Evolutionary conservation across 2,329 filamentous ascomycete genomes (phyloP), one percentile per base, ranked within the genome.

Genomic region (Neospermospora avenae): DNA sequence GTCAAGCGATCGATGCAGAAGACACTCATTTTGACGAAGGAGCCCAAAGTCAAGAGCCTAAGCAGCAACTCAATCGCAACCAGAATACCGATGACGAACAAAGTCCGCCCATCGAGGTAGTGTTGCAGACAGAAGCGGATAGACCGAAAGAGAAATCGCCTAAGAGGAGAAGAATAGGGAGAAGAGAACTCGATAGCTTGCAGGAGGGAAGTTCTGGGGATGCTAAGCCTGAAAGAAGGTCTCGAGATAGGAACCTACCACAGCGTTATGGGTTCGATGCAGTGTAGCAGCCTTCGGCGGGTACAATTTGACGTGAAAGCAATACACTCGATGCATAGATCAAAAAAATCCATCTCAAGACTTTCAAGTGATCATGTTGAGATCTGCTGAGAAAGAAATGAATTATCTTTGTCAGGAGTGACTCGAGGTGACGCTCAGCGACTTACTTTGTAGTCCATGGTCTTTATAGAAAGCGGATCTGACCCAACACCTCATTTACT

Each of bases 161-260:
- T 3, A 51, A 51, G 18, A 51, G 18, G 22, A 51, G 48, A 37
- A 51, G 48, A 37, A 31, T 51, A 24, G 48, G 48, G 16, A 28
- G n/a, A 3, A 18, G 31, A 22, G 48, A 51, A 16, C 48, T 51
- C 48, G 35, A 18, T 6, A 51, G 18, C 28, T 16, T 51, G 48
- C 31, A 51, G 11, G 48, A 37, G 31, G 48, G 48, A 44, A 45
- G 25, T 16, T 28, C 28, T 7, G 39, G 24, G n/a, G 34, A 31
- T 10, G 16, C 4, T 41, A 24, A 35, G 20, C 41, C 28, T 20
- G 14, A 52, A 25, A 45, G 48, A 45, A 37, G 37, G 45, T n/a
- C 22, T 20, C n/a, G 53, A 24, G 37, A 55, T 14, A 60, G 57
- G 18, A 59, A 42, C 14, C 42, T 42, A 35, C 57, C 57, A 6